phyloP scores from a whole-genome alignment of 495 filamentous ascomycete genomes.

The Xylaria nigripes region DNA sequence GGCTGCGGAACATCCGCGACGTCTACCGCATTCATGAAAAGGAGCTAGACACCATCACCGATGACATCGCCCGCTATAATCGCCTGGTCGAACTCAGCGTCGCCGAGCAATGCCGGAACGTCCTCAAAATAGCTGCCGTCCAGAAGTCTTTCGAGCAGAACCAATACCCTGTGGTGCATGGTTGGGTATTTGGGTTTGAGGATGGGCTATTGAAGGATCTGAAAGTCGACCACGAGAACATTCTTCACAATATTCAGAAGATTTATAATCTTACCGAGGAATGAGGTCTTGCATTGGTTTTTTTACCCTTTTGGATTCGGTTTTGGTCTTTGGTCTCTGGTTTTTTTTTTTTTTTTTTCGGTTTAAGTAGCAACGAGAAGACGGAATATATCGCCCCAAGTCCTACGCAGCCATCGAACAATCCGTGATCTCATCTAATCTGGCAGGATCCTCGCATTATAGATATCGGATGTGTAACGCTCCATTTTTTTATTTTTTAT shows the following conservation, averaged over 20 bases:
- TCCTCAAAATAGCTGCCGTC: conserved; percentile 51
- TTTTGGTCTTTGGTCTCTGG: not conserved
- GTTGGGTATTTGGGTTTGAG: conserved; percentile 49
- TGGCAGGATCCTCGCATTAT: too few species aligned
- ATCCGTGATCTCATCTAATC: too few species aligned
- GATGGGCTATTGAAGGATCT: conserved; percentile 47
- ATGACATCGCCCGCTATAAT: conserved; percentile 39
- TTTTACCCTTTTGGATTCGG: not conserved
- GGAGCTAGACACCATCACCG: conserved; percentile 45
- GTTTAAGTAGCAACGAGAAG: not conserved
- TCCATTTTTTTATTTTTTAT: too few species aligned
- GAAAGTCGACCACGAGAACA: conserved; percentile 38
- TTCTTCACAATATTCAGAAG: conserved; percentile 45
- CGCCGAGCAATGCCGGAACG: conserved; percentile 48
- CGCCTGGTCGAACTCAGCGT: conserved; percentile 55
- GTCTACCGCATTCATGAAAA: conserved; percentile 50
- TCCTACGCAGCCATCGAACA: too few species aligned
- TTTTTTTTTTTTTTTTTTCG: not conserved
- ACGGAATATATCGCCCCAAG: too few species aligned
- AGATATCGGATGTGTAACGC: too few species aligned
- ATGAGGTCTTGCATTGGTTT: too few species aligned
- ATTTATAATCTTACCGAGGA: conserved; percentile 43
- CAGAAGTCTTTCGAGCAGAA: conserved; percentile 45
- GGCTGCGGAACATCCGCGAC: conserved; percentile 54
- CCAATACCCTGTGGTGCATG: conserved; percentile 47